These are phyloP conservation scores for Suillus brevipes DNA, from an alignment of 768 basidiomycete genomes.

Conservation along the genomic window DNA sequence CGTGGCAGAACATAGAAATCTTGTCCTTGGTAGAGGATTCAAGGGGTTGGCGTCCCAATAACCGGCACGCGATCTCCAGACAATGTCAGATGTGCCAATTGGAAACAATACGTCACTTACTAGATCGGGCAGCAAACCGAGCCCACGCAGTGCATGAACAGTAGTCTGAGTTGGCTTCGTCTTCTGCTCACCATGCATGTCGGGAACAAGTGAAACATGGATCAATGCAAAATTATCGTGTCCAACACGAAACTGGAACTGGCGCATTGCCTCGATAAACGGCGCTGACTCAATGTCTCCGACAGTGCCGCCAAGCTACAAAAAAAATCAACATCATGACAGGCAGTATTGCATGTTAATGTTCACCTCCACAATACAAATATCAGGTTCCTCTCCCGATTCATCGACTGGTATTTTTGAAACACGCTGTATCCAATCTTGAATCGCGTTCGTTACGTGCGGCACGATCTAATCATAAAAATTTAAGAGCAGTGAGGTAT, in stretches of 20 bases:
- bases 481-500: constrained; percentile 11
- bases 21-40: constrained; percentile 87
- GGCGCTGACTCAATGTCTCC: constrained; percentile 99
- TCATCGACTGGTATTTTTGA: constrained; percentile 94
- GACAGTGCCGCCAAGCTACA: constrained; percentile 95
- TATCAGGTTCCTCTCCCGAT: constrained; percentile 88
- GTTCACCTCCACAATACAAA: constrained; percentile 95
- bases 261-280: constrained; percentile 98
- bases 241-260: constrained; percentile 98
- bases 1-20: constrained; percentile 99
- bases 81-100: constrained; percentile 2
- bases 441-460: constrained; percentile 94
- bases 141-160: constrained; percentile 87
- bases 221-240: constrained; percentile 95
- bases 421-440: constrained; percentile 98
- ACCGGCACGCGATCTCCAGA: constrained; percentile 86
- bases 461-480: constrained; percentile 72
- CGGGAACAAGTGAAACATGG: constrained; percentile 96
- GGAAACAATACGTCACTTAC: constrained; percentile 41
- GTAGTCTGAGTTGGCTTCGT: constrained; percentile 99
- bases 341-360: neutral
- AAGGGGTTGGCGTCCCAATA: constrained; percentile 79
- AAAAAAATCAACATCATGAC: constrained; percentile 6
- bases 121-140: constrained; percentile 91
- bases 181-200: constrained; percentile 98